phyloP scores from a whole-genome alignment of 2,329 filamentous ascomycete genomes.

The Penicillium sp. region DNA sequence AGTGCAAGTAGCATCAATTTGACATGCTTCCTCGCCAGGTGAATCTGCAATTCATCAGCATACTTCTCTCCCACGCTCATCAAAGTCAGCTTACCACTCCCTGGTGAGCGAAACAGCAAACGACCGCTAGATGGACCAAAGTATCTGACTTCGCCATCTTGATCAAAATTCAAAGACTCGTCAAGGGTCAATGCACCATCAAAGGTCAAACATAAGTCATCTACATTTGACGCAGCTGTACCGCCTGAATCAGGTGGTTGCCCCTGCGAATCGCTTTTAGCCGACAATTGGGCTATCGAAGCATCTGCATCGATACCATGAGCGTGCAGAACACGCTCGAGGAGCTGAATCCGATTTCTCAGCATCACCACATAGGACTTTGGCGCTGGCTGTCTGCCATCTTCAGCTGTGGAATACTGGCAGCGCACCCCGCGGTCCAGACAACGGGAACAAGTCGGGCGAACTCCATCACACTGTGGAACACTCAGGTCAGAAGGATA shows the following conservation, averaged over 20 bases:
- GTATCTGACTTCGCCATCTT: slow-evolving; percentile 44
- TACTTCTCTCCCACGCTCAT: neutral
- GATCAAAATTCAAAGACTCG: slow-evolving; percentile 46
- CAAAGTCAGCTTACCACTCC: slow-evolving; percentile 16
- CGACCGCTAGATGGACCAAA: slow-evolving; percentile 48
- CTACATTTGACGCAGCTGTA: slow-evolving; percentile 17
- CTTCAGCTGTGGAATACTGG: slow-evolving; percentile 40
- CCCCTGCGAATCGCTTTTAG: slow-evolving; percentile 11
- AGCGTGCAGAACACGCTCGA: slow-evolving; percentile 39
- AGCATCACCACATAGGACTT: slow-evolving; percentile 46
- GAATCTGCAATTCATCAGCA: slow-evolving; percentile 18
- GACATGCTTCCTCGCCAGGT: slow-evolving; percentile 12
- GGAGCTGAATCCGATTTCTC: slow-evolving; percentile 39
- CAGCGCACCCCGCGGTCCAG: slow-evolving; percentile 39
- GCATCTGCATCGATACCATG: slow-evolving; percentile 41
- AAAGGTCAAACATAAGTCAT: slow-evolving; percentile 34
- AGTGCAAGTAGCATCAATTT: slow-evolving; percentile 16
- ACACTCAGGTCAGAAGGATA: neutral
- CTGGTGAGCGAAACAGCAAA: slow-evolving; percentile 37
- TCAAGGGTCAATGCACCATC: slow-evolving; percentile 44
- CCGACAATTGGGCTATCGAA: slow-evolving; percentile 28
- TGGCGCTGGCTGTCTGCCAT: slow-evolving; percentile 44
- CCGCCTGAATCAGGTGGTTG: slow-evolving; percentile 6
- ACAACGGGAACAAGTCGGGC: slow-evolving; percentile 44
- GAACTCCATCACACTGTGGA: slow-evolving; percentile 42